Percentiles rank a stretch among this genome's conserved stretches.
Evolutionary conservation across 2,329 filamentous ascomycete species (phyloP).

Genomic region (Magnaporthales sp.): DNA sequence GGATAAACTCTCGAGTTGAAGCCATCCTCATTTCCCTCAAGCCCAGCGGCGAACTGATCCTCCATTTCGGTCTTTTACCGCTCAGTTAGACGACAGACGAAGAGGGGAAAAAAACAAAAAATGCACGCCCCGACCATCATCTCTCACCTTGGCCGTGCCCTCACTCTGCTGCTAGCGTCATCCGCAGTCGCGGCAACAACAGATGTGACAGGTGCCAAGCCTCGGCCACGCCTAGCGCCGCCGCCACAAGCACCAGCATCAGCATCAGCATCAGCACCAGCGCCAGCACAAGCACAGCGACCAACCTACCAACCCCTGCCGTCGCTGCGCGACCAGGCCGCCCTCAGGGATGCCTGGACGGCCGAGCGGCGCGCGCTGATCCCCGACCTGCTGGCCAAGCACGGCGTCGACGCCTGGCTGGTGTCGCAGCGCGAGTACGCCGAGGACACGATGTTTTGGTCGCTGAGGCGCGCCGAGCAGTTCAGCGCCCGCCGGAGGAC

Average conservation of each 20-base stretch:
- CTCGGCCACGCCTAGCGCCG: not conserved
- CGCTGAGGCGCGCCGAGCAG: constrained; percentile 33
- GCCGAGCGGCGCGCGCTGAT: constrained; percentile 30
- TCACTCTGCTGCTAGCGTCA: not conserved
- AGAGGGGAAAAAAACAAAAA: not conserved
- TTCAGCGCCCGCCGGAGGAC: constrained; percentile 42
- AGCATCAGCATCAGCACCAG: no score
- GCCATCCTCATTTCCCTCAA: no score
- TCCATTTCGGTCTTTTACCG: no score
- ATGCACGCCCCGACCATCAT: not conserved
- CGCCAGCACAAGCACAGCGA: no score
- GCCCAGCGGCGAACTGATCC: no score
- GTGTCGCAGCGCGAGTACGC: constrained; percentile 42
- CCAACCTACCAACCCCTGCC: constrained; percentile 28
- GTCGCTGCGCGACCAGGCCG: constrained; percentile 32
- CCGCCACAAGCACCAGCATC: no score
- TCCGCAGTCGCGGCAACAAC: not conserved
- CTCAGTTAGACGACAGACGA: no score
- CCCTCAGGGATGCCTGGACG: constrained; percentile 34
- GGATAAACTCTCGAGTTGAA: no score
- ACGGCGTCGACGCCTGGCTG: constrained; percentile 39
- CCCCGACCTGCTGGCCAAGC: constrained; percentile 31
- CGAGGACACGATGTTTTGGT: constrained; percentile 43
- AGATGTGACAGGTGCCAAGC: no score
- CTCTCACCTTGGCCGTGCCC: not conserved